These are phyloP conservation scores for Yamadazyma dendronema DNA, from an alignment of 1,139 yeast genomes.

Conservation along the genomic window DNA sequence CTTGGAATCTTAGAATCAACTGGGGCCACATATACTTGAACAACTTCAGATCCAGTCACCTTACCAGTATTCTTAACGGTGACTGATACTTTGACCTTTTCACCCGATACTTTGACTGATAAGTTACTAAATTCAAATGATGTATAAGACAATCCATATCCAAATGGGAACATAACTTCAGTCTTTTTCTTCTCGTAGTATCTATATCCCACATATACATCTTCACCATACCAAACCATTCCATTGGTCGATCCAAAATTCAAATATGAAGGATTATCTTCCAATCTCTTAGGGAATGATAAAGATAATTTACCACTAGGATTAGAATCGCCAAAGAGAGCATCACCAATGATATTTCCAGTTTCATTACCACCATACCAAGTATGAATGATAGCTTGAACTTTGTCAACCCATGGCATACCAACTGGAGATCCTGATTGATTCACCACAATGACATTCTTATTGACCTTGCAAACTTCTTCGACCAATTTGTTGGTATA, in stretches of 20 bases:
- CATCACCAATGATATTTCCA: slow-evolving; percentile 25
- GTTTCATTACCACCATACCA: slow-evolving; percentile 39
- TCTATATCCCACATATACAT: slow-evolving; percentile 59
- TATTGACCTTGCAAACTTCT: slow-evolving; percentile 47
- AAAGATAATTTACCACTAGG: slow-evolving; percentile 33
- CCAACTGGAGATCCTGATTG: slow-evolving; percentile 65
- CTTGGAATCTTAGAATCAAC: slow-evolving; percentile 40
- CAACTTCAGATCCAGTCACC: slow-evolving; percentile 43
- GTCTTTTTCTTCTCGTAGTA: slow-evolving; percentile 51
- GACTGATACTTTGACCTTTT: slow-evolving; percentile 25
- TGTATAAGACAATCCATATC: slow-evolving; percentile 60
- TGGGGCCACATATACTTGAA: slow-evolving; percentile 46
- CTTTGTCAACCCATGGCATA: slow-evolving; percentile 54
- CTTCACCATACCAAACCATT: slow-evolving; percentile 53
- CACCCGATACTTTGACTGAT: slow-evolving; percentile 15
- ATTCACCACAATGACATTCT: slow-evolving; percentile 52
- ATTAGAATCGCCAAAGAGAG: slow-evolving; percentile 24
- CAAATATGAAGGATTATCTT: slow-evolving; percentile 46
- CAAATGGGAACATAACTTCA: slow-evolving; percentile 56
- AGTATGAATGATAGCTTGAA: slow-evolving; percentile 50
- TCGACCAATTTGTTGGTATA: slow-evolving; percentile 45
- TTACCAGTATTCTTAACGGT: slow-evolving; percentile 43
- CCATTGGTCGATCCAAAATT: slow-evolving; percentile 40
- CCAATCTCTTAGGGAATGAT: slow-evolving; percentile 47
- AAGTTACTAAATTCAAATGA: slow-evolving; percentile 29